A percentile compares a stretch with the other conserved stretches of the same genome.
Conservation (phyloP, 768 basidiomycete genomes). For the Termitomyces sp. region DNA sequence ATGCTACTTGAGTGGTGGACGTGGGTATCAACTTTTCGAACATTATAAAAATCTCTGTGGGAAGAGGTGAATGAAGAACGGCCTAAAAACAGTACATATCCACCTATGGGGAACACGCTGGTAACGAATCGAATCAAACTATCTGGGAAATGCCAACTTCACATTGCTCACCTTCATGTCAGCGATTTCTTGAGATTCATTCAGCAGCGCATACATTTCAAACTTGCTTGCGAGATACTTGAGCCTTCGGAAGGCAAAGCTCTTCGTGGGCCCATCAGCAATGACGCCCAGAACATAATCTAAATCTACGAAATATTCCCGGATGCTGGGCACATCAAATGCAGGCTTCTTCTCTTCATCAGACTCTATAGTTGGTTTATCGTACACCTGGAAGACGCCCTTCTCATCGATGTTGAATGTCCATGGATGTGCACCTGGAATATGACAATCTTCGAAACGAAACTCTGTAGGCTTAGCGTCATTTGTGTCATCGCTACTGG, state of each 20-base stretch:
- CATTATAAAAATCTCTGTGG: constrained; percentile 94
- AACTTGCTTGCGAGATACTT: constrained; percentile 93
- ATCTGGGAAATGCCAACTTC: not conserved
- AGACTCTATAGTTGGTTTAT: constrained; percentile 13
- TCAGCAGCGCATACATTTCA: constrained; percentile 85
- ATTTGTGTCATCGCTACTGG: constrained; percentile 32
- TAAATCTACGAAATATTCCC: constrained; percentile 95
- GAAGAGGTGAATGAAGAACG: not conserved
- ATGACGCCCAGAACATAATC: constrained; percentile 90
- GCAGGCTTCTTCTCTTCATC: constrained; percentile 45
- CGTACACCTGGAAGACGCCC: constrained; percentile 87
- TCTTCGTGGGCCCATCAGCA: constrained; percentile 93
- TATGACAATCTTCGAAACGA: constrained; percentile 61
- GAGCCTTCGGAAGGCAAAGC: constrained; percentile 86
- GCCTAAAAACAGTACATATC: constrained; percentile 42
- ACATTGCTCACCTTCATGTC: constrained; percentile 82
- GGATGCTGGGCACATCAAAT: constrained; percentile 76
- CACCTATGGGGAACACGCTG: not conserved
- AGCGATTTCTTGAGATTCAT: constrained; percentile 89
- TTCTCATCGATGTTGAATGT: constrained; percentile 74
- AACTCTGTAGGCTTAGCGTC: constrained; percentile 44
- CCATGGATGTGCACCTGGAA: constrained; percentile 64
- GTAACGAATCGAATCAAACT: not conserved
- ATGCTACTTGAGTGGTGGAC: constrained; percentile 98
- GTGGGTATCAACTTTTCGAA: constrained; percentile 98